Conservation (phyloP, 768 basidiomycete genomes). For the Calocera cornea region DNA sequence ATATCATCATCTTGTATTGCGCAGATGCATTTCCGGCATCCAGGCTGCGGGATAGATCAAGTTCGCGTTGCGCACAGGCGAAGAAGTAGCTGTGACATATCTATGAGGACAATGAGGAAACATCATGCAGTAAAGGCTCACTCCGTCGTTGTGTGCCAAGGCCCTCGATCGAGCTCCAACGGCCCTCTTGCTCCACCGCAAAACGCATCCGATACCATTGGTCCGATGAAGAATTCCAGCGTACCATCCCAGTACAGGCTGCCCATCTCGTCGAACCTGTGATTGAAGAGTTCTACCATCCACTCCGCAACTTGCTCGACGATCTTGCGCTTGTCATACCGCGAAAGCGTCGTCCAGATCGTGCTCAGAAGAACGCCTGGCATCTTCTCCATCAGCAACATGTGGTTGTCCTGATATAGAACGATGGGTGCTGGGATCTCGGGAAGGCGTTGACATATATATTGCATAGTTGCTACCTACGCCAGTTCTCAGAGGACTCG, state of each 20-base stretch:
- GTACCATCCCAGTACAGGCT: slow-evolving; percentile 15
- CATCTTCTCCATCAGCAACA: slow-evolving; percentile 15
- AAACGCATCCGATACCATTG: slow-evolving; percentile 19
- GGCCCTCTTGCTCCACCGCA: slow-evolving; percentile 21
- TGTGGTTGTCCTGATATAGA: background rate
- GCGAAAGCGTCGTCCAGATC: slow-evolving; percentile 19
- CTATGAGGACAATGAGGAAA: background rate
- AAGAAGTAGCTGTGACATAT: slow-evolving; percentile 15
- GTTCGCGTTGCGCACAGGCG: slow-evolving; percentile 27
- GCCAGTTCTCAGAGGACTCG: background rate
- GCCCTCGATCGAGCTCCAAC: slow-evolving; percentile 25
- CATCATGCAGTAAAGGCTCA: slow-evolving; percentile 5
- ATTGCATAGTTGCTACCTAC: slow-evolving; percentile 23
- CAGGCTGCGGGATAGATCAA: slow-evolving; percentile 23
- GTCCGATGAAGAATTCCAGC: slow-evolving; percentile 13
- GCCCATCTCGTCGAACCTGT: slow-evolving; percentile 22
- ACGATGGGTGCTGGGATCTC: slow-evolving; percentile 16
- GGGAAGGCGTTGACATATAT: slow-evolving; percentile 14
- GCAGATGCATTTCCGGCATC: slow-evolving; percentile 23
- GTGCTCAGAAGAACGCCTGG: slow-evolving; percentile 20
- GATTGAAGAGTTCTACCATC: slow-evolving; percentile 21
- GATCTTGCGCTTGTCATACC: slow-evolving; percentile 19
- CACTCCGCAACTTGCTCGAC: slow-evolving; percentile 22
- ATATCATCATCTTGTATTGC: slow-evolving; percentile 22
- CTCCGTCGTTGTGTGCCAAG: slow-evolving; percentile 20